Evolutionary conservation across 306 rosid species (phyloP), one percentile per base, ranked within the genome.

Genomic region (Rosa multiflora): DNA sequence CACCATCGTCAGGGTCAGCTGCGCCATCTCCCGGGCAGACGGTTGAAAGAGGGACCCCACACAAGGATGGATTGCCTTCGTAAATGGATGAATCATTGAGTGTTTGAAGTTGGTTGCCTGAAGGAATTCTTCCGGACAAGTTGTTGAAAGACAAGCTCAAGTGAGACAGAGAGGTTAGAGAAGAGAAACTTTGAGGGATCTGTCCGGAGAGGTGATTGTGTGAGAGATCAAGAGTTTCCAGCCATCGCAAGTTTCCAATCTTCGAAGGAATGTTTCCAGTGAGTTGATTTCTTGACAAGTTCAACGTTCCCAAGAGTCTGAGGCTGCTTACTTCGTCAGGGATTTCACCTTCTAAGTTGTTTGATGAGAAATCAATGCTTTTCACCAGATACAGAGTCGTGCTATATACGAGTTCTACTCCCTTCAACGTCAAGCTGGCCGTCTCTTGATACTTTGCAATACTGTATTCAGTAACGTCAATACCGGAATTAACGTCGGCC

Each of bases 81-180:
- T 74, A 74, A 74, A 37, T 72, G 40, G 59, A 73, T 14, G 49
- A 39, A 9, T 79, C 67, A 1, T 12, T n/a, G 5, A 79, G 70
- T 29, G 78, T 79, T 4, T 63, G 74, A 8, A 79, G 76, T 18
- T 73, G 83, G 69, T 12, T 73, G 8, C 74, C 43, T 0, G 0
- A 1, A 5, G 78, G 78, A 63, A 80, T 64, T 73, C 70, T 55
- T 4, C 78, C 74, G 8, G 69, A 12, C 74, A 80, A 52, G 35
- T 80, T 73, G 74, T 80, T 73, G 17, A 39, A 26, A 1, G 74
- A 66, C 23, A 80, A 20, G 46, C 73, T 80, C 58, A 80, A 42
- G 42, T 39, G 37, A 56, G 78, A 48, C 53, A 79, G 18, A 14
- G 12, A 49, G 23, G 70, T 70, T 20, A 70, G 26, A 4, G 81